Evolutionary conservation across 257 asterid species (phyloP).

Genomic region (Striga asiatica): DNA sequence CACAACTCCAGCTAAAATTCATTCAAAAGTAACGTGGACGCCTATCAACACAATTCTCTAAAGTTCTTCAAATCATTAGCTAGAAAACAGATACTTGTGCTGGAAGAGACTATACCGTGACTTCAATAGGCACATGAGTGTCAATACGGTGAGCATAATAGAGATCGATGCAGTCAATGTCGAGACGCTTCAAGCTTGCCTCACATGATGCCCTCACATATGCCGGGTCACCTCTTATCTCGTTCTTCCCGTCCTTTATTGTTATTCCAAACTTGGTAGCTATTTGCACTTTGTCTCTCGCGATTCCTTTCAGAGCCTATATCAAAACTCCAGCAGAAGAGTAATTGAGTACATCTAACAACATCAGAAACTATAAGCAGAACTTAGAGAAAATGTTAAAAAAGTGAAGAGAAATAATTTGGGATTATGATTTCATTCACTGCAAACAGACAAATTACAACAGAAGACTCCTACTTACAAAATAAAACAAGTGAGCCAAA

Average conservation of each 20-base stretch:
- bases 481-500: too few relatives aligned
- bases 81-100: background rate
- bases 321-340: too few relatives aligned
- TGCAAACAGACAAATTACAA: too few relatives aligned
- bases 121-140: constrained; percentile 37
- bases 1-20: background rate
- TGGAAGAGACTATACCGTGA: constrained; percentile 29
- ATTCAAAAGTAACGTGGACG: background rate
- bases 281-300: constrained; percentile 28
- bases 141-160: constrained; percentile 40
- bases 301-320: constrained; percentile 33
- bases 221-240: constrained; percentile 29
- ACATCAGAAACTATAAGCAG: too few relatives aligned
- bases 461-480: too few relatives aligned
- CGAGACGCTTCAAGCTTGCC: constrained; percentile 44
- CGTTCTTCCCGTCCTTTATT: constrained; percentile 19
- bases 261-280: constrained; percentile 36
- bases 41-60: background rate
- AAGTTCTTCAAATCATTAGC: background rate
- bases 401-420: too few relatives aligned
- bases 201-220: constrained; percentile 40
- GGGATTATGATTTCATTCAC: too few relatives aligned
- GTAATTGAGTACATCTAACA: too few relatives aligned
- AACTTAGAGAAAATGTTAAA: too few relatives aligned
- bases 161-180: constrained; percentile 32